Evolutionary conservation across 2,329 filamentous ascomycete species (phyloP).

Genomic region (Claviceps quebecensis): DNA sequence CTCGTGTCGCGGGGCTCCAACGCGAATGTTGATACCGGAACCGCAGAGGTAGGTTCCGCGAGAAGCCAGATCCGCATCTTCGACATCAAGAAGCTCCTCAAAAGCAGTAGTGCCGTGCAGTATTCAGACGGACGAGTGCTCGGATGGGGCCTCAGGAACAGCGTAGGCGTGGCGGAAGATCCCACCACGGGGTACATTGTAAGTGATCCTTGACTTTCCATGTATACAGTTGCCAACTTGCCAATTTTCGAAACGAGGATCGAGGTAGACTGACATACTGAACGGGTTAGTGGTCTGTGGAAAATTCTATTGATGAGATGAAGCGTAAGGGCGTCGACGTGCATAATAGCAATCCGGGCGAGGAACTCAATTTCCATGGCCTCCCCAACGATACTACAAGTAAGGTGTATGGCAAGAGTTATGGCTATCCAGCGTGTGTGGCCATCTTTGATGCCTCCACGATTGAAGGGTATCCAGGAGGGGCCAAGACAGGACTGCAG

Average conservation of each 20-base stretch:
- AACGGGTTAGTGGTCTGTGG: constrained; percentile 33
- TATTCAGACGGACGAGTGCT: constrained; percentile 31
- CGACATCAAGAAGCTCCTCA: constrained; percentile 17
- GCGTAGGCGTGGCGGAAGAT: constrained; percentile 51
- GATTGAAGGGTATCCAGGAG: constrained; percentile 20
- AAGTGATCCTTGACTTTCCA: background rate
- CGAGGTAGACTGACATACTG: background rate
- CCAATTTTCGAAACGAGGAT: no score
- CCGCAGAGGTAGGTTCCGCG: constrained; percentile 34
- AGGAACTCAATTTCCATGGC: constrained; percentile 59
- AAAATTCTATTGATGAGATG: constrained; percentile 53
- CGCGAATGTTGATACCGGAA: constrained; percentile 39
- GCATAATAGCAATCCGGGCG: constrained; percentile 53
- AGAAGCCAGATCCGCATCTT: constrained; percentile 46
- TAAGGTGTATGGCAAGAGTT: constrained; percentile 29
- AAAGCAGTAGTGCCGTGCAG: constrained; percentile 13
- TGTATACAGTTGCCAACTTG: no score
- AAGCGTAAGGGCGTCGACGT: constrained; percentile 39
- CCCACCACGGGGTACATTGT: constrained; percentile 29
- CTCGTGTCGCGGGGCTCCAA: constrained; percentile 49
- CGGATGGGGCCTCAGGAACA: constrained; percentile 57
- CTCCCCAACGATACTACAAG: constrained; percentile 24
- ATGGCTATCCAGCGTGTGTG: constrained; percentile 51
- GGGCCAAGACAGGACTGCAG: constrained; percentile 11
- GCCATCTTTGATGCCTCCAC: constrained; percentile 35